phyloP scores from a whole-genome alignment of 2,329 filamentous ascomycete genomes.

The Neonectria coccinea region DNA sequence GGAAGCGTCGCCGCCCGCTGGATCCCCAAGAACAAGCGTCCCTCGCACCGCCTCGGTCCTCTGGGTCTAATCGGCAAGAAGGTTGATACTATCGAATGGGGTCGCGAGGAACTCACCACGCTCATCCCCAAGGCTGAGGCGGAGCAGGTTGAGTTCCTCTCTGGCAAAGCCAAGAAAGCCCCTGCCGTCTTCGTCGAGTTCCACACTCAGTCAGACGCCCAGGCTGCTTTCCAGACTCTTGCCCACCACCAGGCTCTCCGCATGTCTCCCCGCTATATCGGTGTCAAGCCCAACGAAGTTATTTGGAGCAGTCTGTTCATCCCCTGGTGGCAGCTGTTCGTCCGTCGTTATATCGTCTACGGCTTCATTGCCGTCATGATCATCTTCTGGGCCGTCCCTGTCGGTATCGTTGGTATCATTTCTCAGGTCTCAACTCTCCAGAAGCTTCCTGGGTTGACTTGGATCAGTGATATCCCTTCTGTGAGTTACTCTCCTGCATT shows the following conservation, averaged over 20 bases:
- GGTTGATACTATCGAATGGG: conserved; percentile 91
- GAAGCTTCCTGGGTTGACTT: conserved; percentile 75
- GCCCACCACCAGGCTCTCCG: conserved; percentile 84
- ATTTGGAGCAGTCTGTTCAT: conserved; percentile 84
- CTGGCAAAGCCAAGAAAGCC: conserved; percentile 72
- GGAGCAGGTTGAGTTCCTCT: conserved; percentile 71
- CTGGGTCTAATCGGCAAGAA: conserved; percentile 72
- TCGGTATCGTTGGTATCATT: conserved; percentile 84
- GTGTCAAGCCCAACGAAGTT: conserved; percentile 82
- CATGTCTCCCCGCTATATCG: conserved; percentile 87
- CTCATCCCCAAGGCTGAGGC: conserved; percentile 74
- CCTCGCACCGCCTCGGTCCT: conserved; percentile 73
- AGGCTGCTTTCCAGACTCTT: conserved; percentile 84
- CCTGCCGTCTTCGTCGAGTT: conserved; percentile 95
- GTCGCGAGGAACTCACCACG: conserved; percentile 67
- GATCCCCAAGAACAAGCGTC: conserved; percentile 75
- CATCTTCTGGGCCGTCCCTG: conserved; percentile 84
- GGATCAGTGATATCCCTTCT: conserved; percentile 77
- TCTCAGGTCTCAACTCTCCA: conserved; percentile 84
- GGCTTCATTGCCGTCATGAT: conserved; percentile 78
- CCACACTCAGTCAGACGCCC: conserved; percentile 82
- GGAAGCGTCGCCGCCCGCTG: conserved; percentile 74
- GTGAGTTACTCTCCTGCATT: conserved; percentile 32
- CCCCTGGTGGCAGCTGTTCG: conserved; percentile 79
- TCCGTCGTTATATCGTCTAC: conserved; percentile 74